Evolutionary conservation across 2,329 filamentous ascomycete genomes (phyloP).

Genomic region (Aureobasidium leucospermi): DNA sequence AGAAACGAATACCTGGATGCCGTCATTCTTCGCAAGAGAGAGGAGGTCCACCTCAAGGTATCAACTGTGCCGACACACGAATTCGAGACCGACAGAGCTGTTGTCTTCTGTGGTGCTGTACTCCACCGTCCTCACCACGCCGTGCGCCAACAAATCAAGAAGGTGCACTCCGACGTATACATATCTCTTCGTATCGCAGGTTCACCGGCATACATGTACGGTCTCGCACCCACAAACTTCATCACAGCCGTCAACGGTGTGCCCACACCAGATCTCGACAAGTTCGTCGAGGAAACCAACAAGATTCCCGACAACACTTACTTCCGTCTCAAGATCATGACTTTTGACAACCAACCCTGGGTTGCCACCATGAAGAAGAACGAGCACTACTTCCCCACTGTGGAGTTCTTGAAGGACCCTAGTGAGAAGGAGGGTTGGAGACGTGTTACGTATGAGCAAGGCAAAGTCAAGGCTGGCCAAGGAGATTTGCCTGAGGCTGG

Average conservation of each 20-base stretch:
- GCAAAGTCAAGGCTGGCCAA: slow-evolving; percentile 29
- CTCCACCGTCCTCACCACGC: slow-evolving; percentile 92
- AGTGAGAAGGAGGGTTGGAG: slow-evolving; percentile 48
- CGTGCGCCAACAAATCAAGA: slow-evolving; percentile 93
- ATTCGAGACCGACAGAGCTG: slow-evolving; percentile 83
- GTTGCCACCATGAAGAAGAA: slow-evolving; percentile 99
- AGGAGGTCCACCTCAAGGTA: slow-evolving; percentile 69
- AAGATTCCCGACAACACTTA: slow-evolving; percentile 96
- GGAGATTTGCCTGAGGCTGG: slow-evolving; percentile 21
- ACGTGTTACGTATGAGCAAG: slow-evolving; percentile 48
- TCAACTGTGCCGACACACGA: slow-evolving; percentile 83
- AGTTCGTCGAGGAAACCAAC: slow-evolving; percentile 73
- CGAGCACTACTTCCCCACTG: slow-evolving; percentile 80
- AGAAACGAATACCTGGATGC: slow-evolving; percentile 75
- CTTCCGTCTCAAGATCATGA: slow-evolving; percentile 94
- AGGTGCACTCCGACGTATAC: slow-evolving; percentile 93
- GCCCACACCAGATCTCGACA: slow-evolving; percentile 70
- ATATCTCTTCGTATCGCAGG: slow-evolving; percentile 80
- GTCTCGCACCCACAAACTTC: slow-evolving; percentile 92
- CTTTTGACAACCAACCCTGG: slow-evolving; percentile 97
- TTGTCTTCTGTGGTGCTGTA: slow-evolving; percentile 92
- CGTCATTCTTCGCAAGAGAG: slow-evolving; percentile 74
- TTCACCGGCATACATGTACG: slow-evolving; percentile 81
- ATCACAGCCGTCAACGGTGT: slow-evolving; percentile 92
- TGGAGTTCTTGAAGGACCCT: slow-evolving; percentile 55